Evolutionary conservation across 2,329 filamentous ascomycete genomes (phyloP).

Genomic region (Pyricularia grisea): DNA sequence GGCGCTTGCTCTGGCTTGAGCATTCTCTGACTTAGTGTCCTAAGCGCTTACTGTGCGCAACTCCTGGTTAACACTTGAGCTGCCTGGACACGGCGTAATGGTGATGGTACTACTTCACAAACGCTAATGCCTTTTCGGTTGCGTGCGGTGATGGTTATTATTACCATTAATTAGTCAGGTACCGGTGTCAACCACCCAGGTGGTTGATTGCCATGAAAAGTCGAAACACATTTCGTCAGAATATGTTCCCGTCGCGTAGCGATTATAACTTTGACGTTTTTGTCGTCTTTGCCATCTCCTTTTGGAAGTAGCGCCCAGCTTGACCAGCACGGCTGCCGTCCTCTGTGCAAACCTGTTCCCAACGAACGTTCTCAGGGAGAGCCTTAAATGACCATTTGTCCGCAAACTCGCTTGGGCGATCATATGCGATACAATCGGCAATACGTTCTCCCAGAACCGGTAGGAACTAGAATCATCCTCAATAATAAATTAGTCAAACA

Average conservation of each 20-base stretch:
- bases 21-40: neutral
- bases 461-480: conserved; percentile 33
- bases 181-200: conserved; percentile 12
- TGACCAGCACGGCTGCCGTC: conserved; percentile 43
- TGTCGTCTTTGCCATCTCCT: conserved; percentile 23
- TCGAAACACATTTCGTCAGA: neutral
- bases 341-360: conserved; percentile 34
- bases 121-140: neutral
- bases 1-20: neutral
- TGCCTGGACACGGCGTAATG: neutral
- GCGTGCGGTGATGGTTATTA: neutral
- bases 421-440: conserved; percentile 41
- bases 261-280: neutral
- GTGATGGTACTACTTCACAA: neutral
- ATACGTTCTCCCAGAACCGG: conserved; percentile 56
- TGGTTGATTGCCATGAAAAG: neutral
- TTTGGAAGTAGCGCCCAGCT: conserved; percentile 34
- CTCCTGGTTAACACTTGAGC: neutral
- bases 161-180: neutral
- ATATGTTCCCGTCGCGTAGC: neutral
- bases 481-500: neutral
- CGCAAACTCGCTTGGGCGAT: conserved; percentile 39
- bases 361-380: conserved; percentile 24
- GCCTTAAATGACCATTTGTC: conserved; percentile 56
- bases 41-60: neutral